phyloP scores from a whole-genome alignment of 306 rosid genomes.

The Myrica gale region DNA sequence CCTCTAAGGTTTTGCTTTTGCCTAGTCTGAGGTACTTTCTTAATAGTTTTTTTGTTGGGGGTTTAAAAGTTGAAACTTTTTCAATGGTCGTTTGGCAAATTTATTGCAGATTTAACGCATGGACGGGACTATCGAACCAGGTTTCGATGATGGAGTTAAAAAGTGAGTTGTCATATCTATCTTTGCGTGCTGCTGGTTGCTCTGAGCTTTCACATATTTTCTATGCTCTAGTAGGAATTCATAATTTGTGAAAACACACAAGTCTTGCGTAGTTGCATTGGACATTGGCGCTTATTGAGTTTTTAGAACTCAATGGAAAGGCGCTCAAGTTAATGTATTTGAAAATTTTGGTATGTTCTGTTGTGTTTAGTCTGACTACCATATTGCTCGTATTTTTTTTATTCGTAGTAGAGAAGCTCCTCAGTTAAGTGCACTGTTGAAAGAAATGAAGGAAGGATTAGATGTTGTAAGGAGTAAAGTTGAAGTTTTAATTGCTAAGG shows the following conservation, averaged over 20 bases:
- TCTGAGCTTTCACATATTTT: background rate
- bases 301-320: background rate
- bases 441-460: constrained; percentile 83
- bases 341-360: background rate
- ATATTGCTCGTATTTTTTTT: background rate
- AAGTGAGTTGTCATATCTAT: background rate
- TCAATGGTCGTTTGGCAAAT: background rate
- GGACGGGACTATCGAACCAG: background rate
- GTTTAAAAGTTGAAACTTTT: background rate
- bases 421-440: constrained; percentile 58
- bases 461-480: constrained; percentile 59
- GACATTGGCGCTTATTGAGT: background rate
- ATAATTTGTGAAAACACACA: background rate
- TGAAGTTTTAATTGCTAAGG: constrained; percentile 68
- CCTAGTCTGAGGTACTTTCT: too few species aligned
- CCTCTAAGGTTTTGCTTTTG: too few species aligned
- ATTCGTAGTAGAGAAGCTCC: constrained; percentile 47
- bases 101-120: background rate
- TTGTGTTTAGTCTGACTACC: background rate
- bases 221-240: background rate
- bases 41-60: background rate
- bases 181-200: background rate
- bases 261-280: background rate
- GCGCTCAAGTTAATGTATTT: background rate
- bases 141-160: background rate